These are phyloP conservation scores for Chaetomium strumarium DNA, from an alignment of 2,329 filamentous ascomycete species.

Conservation along the genomic window DNA sequence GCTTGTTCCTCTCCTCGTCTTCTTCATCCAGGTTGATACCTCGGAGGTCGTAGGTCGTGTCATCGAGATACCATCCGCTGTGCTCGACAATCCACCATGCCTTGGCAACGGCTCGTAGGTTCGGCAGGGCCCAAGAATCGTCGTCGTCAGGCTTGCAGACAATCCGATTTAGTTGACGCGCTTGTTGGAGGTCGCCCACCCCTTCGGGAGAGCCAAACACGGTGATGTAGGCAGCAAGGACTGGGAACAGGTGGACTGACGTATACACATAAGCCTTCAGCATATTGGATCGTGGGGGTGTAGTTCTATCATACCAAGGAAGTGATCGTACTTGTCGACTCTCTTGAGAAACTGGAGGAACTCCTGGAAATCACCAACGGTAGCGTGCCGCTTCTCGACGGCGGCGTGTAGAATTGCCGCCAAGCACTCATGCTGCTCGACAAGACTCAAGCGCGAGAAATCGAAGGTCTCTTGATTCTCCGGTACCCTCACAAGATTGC, in stretches of 20 bases:
- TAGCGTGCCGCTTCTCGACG: slow-evolving; percentile 68
- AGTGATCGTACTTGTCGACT: slow-evolving; percentile 68
- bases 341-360: slow-evolving; percentile 64
- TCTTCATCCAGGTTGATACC: slow-evolving; percentile 64
- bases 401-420: slow-evolving; percentile 74
- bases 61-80: slow-evolving; percentile 80
- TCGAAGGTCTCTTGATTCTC: slow-evolving; percentile 73
- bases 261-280: not conserved
- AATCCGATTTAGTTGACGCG: slow-evolving; percentile 61
- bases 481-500: slow-evolving; percentile 41
- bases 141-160: slow-evolving; percentile 63
- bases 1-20: slow-evolving; percentile 62
- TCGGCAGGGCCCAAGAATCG: slow-evolving; percentile 64
- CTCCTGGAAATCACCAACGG: slow-evolving; percentile 64
- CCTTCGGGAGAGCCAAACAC: slow-evolving; percentile 74
- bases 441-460: slow-evolving; percentile 72
- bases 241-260: slow-evolving; percentile 72
- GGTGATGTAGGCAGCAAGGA: slow-evolving; percentile 69
- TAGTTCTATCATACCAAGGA: slow-evolving; percentile 39
- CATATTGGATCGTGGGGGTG: not conserved
- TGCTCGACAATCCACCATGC: slow-evolving; percentile 92
- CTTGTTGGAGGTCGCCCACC: slow-evolving; percentile 59
- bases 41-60: slow-evolving; percentile 52
- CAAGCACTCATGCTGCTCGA: slow-evolving; percentile 84
- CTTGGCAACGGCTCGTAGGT: slow-evolving; percentile 71